Percentiles rank a stretch among this genome's conserved stretches.
These are phyloP conservation scores for Cucurbita ficifolia DNA, from an alignment of 306 rosid species.

Conservation along the genomic window DNA sequence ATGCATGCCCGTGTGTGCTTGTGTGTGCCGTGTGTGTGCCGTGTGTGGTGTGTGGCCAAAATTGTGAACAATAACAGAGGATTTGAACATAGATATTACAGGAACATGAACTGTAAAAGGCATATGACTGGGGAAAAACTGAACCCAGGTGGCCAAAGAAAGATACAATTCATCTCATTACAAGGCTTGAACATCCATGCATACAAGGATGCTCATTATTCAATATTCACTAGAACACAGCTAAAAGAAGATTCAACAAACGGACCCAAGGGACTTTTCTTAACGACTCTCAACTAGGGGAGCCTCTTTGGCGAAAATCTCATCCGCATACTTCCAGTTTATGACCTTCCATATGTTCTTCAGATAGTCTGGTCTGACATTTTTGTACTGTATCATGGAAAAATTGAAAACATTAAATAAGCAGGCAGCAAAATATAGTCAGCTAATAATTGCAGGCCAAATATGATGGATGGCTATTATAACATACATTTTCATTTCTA, in stretches of 20 bases:
- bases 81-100: no score
- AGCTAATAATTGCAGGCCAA: not conserved
- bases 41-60: no score
- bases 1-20: no score
- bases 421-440: not conserved
- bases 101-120: not conserved
- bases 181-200: not conserved
- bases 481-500: not conserved
- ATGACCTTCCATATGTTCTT: slow-evolving; percentile 96
- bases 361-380: slow-evolving; percentile 87
- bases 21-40: no score
- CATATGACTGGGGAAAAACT: not conserved
- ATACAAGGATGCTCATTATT: slow-evolving; percentile 1
- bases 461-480: not conserved
- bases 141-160: not conserved
- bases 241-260: not conserved
- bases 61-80: no score
- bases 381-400: slow-evolving; percentile 65
- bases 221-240: not conserved
- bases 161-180: slow-evolving; percentile 1
- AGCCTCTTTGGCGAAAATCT: slow-evolving; percentile 50
- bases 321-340: slow-evolving; percentile 68
- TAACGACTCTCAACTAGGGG: slow-evolving; percentile 15
- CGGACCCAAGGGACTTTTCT: not conserved
- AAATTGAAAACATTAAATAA: not conserved